A percentile compares a stretch with the other conserved stretches of the same genome.
These are phyloP conservation scores for Neonectria ditissima DNA, from an alignment of 2,329 filamentous ascomycete species.

Conservation along the genomic window DNA sequence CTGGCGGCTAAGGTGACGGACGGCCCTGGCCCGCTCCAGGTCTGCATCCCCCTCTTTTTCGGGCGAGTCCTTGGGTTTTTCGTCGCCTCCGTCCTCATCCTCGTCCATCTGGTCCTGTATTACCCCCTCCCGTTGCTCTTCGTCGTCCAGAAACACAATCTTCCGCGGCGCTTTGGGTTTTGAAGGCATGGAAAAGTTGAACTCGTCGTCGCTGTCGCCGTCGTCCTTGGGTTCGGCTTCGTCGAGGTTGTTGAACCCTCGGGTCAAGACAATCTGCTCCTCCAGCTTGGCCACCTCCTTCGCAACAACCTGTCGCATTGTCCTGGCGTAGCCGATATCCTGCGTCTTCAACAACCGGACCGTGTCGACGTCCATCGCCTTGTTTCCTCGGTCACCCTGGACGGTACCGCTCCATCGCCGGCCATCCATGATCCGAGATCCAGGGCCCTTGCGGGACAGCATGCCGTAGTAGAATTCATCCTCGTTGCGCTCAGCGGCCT, in stretches of 20 bases:
- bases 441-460: slow-evolving; percentile 70
- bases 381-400: slow-evolving; percentile 68
- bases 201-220: slow-evolving; percentile 50
- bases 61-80: slow-evolving; percentile 41
- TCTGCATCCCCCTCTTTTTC: slow-evolving; percentile 43
- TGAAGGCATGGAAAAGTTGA: slow-evolving; percentile 45
- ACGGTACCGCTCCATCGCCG: slow-evolving; percentile 67
- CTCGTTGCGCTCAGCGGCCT: slow-evolving; percentile 74
- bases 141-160: slow-evolving; percentile 64
- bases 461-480: slow-evolving; percentile 82
- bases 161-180: slow-evolving; percentile 56
- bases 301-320: slow-evolving; percentile 68
- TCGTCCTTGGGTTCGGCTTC: slow-evolving; percentile 50
- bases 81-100: slow-evolving; percentile 49
- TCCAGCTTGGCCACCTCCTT: slow-evolving; percentile 70
- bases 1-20: slow-evolving; percentile 61
- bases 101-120: slow-evolving; percentile 47
- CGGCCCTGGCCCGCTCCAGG: slow-evolving; percentile 55
- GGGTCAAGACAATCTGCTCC: slow-evolving; percentile 62
- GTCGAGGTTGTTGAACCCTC: slow-evolving; percentile 52
- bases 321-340: slow-evolving; percentile 73
- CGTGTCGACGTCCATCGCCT: slow-evolving; percentile 65
- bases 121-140: slow-evolving; percentile 50
- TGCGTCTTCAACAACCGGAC: slow-evolving; percentile 76
- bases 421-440: slow-evolving; percentile 60